Conservation (phyloP, 495 filamentous ascomycete genomes). For the Geopyxis carbonaria region DNA sequence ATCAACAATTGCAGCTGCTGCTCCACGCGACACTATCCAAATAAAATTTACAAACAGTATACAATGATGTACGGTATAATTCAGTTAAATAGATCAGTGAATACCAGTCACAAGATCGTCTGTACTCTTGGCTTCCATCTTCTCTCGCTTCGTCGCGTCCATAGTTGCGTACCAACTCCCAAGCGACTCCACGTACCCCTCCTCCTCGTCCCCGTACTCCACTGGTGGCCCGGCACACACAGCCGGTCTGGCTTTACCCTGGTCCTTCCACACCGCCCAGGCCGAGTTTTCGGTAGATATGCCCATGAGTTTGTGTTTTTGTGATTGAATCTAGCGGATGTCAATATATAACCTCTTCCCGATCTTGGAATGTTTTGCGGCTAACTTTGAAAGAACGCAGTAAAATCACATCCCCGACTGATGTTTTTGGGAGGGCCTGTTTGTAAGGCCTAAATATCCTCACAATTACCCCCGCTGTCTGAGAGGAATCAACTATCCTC, state of each 20-base stretch:
- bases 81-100: too few species aligned
- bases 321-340: slow-evolving; percentile 26
- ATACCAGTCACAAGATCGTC: slow-evolving; percentile 8
- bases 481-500: slow-evolving; percentile 20
- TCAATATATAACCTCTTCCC: slow-evolving; percentile 25
- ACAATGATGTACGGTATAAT: too few species aligned
- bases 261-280: slow-evolving; percentile 46
- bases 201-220: slow-evolving; percentile 44
- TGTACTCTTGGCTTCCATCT: slow-evolving; percentile 21
- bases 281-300: slow-evolving; percentile 35
- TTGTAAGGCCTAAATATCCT: slow-evolving; percentile 61
- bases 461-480: slow-evolving; percentile 28
- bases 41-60: too few species aligned
- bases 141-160: slow-evolving; percentile 22
- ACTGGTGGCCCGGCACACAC: slow-evolving; percentile 45
- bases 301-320: slow-evolving; percentile 29
- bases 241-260: slow-evolving; percentile 26
- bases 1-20: too few species aligned
- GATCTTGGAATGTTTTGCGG: slow-evolving; percentile 32
- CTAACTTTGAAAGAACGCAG: slow-evolving; percentile 63
- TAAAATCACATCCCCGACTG: slow-evolving; percentile 57
- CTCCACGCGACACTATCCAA: too few species aligned
- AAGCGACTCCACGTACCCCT: slow-evolving; percentile 36
- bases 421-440: slow-evolving; percentile 48
- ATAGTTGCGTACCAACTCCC: slow-evolving; percentile 35